Base-by-base conservation (phyloP, 192 early-diverging fungal species). In the Umbelopsis ramanniana region DNA sequence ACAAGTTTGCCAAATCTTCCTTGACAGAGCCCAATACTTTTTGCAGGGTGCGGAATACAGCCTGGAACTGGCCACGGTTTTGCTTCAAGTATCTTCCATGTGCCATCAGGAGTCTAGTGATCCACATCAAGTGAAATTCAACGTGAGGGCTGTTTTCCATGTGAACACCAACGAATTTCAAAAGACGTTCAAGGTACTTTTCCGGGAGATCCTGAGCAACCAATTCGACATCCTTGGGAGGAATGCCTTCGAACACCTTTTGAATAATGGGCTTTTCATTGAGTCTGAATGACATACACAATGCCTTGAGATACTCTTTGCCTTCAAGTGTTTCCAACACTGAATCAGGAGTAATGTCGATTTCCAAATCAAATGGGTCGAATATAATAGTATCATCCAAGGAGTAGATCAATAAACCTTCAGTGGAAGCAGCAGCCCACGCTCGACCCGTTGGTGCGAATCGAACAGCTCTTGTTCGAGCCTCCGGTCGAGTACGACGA, bases 331-430 rank as follows among this genome's bases (percentile, higher is more conserved):
- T 89, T 63, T 88, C 91, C 33, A 89, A 69, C 26, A 97, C 92
- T 0, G 93, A 85, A 23, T 90, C 92, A 1, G 98, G 97, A 2
- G 97, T 98, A 37, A 99, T 94, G 75, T 97, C 93, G 38, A 97
- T 89, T 74, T 98, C 97, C 4, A 99, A 89, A 82, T 99, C 96
- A 80, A 96, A 98, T 23, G 98, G 98, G 81, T 99, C 98, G 78
- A 99, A 99, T 66, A 93, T 71, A 23, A 98, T 82, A 3, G 87
- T 86, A 52, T 98, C 94, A 76, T 99, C 98, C 43, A 99, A 82
- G 17, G 96, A 93, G 83, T 98, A 99, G 53, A 99, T 90, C 67
- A 98, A 72, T 29, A 99, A 81, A 9, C 98, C 98, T 69, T 99
- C 96, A 6, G 96, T 98, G 15, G 96, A 91, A 9, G 96, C 96